phyloP scores from a whole-genome alignment of 768 basidiomycete species.

The Naganishia vaughanmartiniae region DNA sequence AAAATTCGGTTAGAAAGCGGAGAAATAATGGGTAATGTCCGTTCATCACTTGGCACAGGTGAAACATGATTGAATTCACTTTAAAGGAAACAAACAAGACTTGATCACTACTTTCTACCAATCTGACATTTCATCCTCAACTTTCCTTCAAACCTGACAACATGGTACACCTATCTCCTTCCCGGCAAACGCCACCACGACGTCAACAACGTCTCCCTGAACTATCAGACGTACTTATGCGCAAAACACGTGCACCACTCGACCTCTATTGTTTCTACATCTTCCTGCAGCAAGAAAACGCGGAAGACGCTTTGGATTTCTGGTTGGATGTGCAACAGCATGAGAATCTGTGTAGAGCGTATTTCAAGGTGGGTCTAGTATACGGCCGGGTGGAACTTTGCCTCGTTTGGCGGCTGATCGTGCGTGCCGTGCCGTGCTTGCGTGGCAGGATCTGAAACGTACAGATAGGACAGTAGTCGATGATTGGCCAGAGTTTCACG shows the following conservation, averaged over 20 bases:
- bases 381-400: background rate
- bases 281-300: slow-evolving; percentile 41
- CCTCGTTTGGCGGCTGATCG: background rate
- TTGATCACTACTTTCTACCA: background rate
- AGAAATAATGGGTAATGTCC: background rate
- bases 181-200: background rate
- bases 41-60: background rate
- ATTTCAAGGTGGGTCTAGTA: slow-evolving; percentile 67
- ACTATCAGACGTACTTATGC: slow-evolving; percentile 74
- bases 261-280: slow-evolving; percentile 98
- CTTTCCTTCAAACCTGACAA: background rate
- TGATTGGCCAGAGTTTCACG: slow-evolving; percentile 98
- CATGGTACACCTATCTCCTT: background rate
- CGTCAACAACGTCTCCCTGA: slow-evolving; percentile 47
- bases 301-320: slow-evolving; percentile 95
- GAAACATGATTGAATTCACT: background rate
- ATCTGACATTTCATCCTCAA: background rate
- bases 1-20: background rate
- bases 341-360: slow-evolving; percentile 95
- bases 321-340: slow-evolving; percentile 99
- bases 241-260: slow-evolving; percentile 87
- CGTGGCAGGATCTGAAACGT: slow-evolving; percentile 75
- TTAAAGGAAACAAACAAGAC: background rate
- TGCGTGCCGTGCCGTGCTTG: too few relatives aligned
- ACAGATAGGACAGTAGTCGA: slow-evolving; percentile 88